phyloP scores from a whole-genome alignment of 2,329 filamentous ascomycete species.

The Hymenoscyphus fructigenus region DNA sequence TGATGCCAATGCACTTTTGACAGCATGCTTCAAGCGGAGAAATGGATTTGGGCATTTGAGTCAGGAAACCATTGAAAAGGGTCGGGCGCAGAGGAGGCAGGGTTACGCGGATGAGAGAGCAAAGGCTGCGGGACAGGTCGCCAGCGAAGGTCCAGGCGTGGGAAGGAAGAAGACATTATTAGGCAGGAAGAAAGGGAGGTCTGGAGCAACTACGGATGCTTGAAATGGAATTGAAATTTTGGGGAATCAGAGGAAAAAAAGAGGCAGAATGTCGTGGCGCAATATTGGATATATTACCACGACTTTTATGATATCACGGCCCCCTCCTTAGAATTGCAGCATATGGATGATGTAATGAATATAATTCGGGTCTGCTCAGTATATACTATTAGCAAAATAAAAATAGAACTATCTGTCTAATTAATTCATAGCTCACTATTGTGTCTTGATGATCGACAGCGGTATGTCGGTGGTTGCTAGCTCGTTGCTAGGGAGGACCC shows the following conservation, averaged over 20 bases:
- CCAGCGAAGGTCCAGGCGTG: not conserved
- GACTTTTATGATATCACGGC: conserved; percentile 14
- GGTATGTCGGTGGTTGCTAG: not conserved
- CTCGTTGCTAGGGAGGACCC: not conserved
- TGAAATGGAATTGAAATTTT: not conserved
- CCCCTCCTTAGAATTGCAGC: conserved; percentile 6
- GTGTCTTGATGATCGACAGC: not conserved
- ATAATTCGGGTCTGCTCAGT: conserved; percentile 7
- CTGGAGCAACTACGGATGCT: not conserved
- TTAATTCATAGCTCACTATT: not conserved
- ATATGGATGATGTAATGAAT: conserved; percentile 12
- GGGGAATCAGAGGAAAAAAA: not conserved
- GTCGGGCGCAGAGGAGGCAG: conserved; percentile 66
- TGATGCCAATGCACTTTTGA: conserved; percentile 79
- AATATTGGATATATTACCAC: conserved; percentile 13
- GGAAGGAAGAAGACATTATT: conserved; percentile 12
- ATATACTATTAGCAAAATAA: not conserved
- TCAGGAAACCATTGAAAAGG: conserved; percentile 77
- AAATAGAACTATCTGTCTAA: not conserved
- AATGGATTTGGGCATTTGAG: conserved; percentile 80
- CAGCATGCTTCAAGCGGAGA: conserved; percentile 76
- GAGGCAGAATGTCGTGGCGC: not conserved
- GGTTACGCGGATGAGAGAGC: conserved; percentile 38
- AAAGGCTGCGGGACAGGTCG: conserved; percentile 17
- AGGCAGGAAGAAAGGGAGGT: conserved; percentile 8